These are phyloP conservation scores for Solanum ahanhuiri DNA, from an alignment of 257 asterid genomes.

Conservation along the genomic window DNA sequence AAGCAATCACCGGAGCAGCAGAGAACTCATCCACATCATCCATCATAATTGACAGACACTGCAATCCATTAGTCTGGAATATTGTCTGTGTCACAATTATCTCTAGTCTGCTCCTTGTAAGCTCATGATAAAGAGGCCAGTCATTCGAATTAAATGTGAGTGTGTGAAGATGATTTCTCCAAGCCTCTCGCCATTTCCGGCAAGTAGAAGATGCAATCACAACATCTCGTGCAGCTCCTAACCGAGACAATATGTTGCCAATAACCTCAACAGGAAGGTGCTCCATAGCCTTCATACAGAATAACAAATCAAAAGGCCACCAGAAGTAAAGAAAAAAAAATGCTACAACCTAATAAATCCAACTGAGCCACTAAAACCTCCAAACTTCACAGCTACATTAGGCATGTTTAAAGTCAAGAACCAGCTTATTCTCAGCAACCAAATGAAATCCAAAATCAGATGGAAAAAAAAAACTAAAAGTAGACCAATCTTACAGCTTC, in stretches of 20 bases:
- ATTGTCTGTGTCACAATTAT: constrained; percentile 71
- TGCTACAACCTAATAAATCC: constrained; percentile 14
- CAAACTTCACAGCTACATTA: background rate
- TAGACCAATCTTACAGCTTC: background rate
- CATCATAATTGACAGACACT: constrained; percentile 59
- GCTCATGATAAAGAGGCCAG: constrained; percentile 73
- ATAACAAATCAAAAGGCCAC: constrained; percentile 4
- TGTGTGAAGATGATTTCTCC: constrained; percentile 70
- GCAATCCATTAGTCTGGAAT: constrained; percentile 63
- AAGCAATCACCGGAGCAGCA: constrained; percentile 77
- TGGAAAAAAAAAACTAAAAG: background rate
- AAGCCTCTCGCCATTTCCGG: constrained; percentile 75
- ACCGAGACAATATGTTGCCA: constrained; percentile 69
- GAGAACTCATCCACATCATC: constrained; percentile 82
- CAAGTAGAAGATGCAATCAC: constrained; percentile 85
- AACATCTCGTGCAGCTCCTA: constrained; percentile 79
- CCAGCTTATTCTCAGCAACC: background rate
- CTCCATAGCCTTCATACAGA: constrained; percentile 41
- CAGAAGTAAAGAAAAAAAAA: background rate
- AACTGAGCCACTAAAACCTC: constrained; percentile 5
- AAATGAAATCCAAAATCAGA: background rate
- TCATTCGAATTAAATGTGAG: constrained; percentile 66
- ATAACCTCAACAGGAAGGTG: constrained; percentile 85
- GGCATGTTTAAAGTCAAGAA: constrained; percentile 9
- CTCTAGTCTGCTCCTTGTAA: constrained; percentile 54